phyloP scores from a whole-genome alignment of 2,329 filamentous ascomycete species.

The Metarhizium album region DNA sequence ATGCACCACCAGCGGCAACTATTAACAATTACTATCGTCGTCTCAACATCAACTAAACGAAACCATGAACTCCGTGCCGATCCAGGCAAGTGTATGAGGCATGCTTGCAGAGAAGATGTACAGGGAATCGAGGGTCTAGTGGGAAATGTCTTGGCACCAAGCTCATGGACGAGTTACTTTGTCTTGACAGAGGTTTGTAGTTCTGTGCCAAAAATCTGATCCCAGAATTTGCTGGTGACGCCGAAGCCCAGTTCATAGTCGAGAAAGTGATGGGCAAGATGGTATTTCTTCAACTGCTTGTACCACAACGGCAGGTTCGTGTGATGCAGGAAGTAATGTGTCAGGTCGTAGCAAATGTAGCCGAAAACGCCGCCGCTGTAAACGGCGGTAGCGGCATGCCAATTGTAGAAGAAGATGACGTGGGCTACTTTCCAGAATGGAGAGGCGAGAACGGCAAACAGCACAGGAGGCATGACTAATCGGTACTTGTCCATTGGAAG shows the following conservation, averaged over 20 bases:
- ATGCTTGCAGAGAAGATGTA: conserved; percentile 8
- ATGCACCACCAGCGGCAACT: neutral
- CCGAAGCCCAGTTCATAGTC: conserved; percentile 98
- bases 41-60: neutral
- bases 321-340: conserved; percentile 98
- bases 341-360: conserved; percentile 93
- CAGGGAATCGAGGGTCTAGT: neutral
- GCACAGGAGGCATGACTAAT: conserved; percentile 88
- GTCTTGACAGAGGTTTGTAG: conserved; percentile 35
- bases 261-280: conserved; percentile 92
- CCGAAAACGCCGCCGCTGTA: conserved; percentile 90
- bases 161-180: conserved; percentile 13
- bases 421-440: conserved; percentile 94
- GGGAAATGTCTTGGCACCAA: neutral
- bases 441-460: conserved; percentile 72
- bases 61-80: conserved; percentile 7
- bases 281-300: conserved; percentile 90
- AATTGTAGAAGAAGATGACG: conserved; percentile 69
- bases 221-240: conserved; percentile 95
- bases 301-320: conserved; percentile 84
- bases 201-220: conserved; percentile 82
- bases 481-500: conserved; percentile 98
- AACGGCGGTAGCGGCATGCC: conserved; percentile 67
- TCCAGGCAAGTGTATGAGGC: neutral
- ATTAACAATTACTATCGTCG: neutral